Percentiles rank a stretch among this genome's conserved stretches.
phyloP scores from a whole-genome alignment of 768 basidiomycete species.

The Panellus pusillus region DNA sequence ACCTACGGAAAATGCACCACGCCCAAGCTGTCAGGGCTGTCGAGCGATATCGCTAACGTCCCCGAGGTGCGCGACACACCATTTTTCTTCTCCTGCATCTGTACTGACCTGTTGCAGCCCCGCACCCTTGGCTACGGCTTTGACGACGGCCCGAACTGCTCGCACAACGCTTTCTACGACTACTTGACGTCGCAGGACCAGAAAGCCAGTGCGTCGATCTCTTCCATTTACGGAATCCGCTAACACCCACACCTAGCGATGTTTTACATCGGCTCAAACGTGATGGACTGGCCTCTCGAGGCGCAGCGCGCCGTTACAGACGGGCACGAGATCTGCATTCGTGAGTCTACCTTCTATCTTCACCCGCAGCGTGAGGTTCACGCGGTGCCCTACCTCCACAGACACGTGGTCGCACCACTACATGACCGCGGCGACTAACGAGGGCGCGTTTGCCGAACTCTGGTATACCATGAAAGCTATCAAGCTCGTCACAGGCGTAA shows the following conservation, averaged over 20 bases:
- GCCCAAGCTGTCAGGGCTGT: slow-evolving; percentile 47
- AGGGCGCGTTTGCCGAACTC: slow-evolving; percentile 74
- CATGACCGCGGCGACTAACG: slow-evolving; percentile 61
- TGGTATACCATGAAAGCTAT: slow-evolving; percentile 63
- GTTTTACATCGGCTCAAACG: slow-evolving; percentile 64
- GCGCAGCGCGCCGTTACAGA: slow-evolving; percentile 52
- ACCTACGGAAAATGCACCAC: slow-evolving; percentile 41
- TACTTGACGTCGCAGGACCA: slow-evolving; percentile 52
- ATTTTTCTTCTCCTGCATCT: not conserved
- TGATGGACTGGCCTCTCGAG: slow-evolving; percentile 56
- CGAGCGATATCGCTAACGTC: slow-evolving; percentile 42
- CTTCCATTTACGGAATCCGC: not conserved
- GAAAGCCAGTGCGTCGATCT: slow-evolving; percentile 51
- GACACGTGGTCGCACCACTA: slow-evolving; percentile 58
- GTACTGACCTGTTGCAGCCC: slow-evolving; percentile 37
- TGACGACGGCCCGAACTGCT: slow-evolving; percentile 67
- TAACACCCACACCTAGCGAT: slow-evolving; percentile 38
- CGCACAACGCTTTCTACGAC: slow-evolving; percentile 64
- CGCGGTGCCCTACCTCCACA: slow-evolving; percentile 10
- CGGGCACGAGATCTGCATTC: slow-evolving; percentile 59
- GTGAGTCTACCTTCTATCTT: slow-evolving; percentile 36
- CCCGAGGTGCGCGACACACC: slow-evolving; percentile 42
- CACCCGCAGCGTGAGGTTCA: not conserved
- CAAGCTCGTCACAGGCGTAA: slow-evolving; percentile 54
- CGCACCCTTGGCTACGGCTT: slow-evolving; percentile 58